These are phyloP conservation scores for Scenedesmus sp. DNA, from an alignment of 163 green algal genomes.

Conservation along the genomic window DNA sequence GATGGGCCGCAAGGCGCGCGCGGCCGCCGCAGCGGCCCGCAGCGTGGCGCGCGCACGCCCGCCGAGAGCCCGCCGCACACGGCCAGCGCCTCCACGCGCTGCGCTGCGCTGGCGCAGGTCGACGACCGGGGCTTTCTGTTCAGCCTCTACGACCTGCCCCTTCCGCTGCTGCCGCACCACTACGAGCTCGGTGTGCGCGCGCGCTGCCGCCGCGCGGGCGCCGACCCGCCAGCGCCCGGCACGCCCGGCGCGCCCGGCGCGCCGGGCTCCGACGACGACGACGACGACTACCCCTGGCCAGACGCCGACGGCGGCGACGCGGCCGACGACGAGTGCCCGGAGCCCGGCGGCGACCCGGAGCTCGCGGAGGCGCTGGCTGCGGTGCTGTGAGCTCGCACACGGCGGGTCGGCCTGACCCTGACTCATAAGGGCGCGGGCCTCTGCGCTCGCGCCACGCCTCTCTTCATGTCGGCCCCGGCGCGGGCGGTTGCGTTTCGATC, in stretches of 20 bases:
- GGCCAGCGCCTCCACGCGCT: too few relatives aligned
- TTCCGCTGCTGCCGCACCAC: slow-evolving; percentile 25
- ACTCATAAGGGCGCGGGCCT: too few relatives aligned
- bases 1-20: slow-evolving; percentile 14
- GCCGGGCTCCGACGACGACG: not conserved
- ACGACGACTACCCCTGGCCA: slow-evolving; percentile 21
- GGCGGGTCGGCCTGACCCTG: too few relatives aligned
- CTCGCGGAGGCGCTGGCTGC: not conserved
- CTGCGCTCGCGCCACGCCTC: too few relatives aligned
- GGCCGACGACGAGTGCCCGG: slow-evolving; percentile 18
- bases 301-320: slow-evolving; percentile 9
- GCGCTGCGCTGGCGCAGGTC: not conserved
- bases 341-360: slow-evolving; percentile 3
- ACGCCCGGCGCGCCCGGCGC: not conserved
- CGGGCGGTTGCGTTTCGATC: too few relatives aligned
- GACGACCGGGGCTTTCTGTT: slow-evolving; percentile 29
- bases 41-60: too few relatives aligned
- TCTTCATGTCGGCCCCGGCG: too few relatives aligned
- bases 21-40: too few relatives aligned
- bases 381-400: too few relatives aligned
- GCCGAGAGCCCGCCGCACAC: too few relatives aligned
- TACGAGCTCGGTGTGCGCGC: slow-evolving; percentile 33
- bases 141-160: slow-evolving; percentile 15
- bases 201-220: not conserved
- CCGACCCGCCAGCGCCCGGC: not conserved